phyloP scores from a whole-genome alignment of 352 stramenopile genomes.

The Globisporangium perplexum region DNA sequence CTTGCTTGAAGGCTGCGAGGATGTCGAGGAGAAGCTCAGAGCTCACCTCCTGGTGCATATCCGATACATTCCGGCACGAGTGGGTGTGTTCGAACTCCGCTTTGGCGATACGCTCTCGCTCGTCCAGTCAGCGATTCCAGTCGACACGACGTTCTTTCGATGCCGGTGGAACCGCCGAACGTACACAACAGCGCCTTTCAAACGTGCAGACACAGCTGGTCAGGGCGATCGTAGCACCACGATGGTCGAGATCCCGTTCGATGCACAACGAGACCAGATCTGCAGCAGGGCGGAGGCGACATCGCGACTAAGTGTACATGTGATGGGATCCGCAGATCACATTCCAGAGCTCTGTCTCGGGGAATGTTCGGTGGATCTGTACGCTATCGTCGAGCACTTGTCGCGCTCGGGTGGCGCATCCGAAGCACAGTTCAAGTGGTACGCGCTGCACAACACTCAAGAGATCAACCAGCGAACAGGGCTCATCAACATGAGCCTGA shows the following conservation, averaged over 20 bases:
- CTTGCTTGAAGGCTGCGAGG: neutral
- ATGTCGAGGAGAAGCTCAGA: neutral
- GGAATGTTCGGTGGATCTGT: constrained; percentile 14
- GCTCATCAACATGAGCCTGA: constrained; percentile 15
- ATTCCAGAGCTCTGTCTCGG: constrained; percentile 27
- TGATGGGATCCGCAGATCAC: constrained; percentile 17
- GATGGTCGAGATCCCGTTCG: constrained; percentile 8
- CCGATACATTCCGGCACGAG: neutral
- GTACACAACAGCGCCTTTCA: neutral
- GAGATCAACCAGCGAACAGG: constrained; percentile 14
- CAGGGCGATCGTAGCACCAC: too few relatives aligned
- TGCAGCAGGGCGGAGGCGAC: neutral
- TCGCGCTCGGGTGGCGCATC: neutral
- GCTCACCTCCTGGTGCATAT: constrained; percentile 2
- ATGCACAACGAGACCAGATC: neutral
- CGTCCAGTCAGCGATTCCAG: neutral
- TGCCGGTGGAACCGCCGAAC: constrained; percentile 5
- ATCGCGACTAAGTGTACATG: constrained; percentile 16
- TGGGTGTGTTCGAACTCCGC: constrained; percentile 4
- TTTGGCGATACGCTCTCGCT: neutral
- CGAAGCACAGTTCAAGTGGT: constrained; percentile 12
- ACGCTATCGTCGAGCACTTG: constrained; percentile 1
- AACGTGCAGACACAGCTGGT: too few relatives aligned
- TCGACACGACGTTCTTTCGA: constrained; percentile 5
- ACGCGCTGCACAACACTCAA: constrained; percentile 16